Evolutionary conservation across 768 basidiomycete species (phyloP).

Genomic region (Boletus rubropictus): DNA sequence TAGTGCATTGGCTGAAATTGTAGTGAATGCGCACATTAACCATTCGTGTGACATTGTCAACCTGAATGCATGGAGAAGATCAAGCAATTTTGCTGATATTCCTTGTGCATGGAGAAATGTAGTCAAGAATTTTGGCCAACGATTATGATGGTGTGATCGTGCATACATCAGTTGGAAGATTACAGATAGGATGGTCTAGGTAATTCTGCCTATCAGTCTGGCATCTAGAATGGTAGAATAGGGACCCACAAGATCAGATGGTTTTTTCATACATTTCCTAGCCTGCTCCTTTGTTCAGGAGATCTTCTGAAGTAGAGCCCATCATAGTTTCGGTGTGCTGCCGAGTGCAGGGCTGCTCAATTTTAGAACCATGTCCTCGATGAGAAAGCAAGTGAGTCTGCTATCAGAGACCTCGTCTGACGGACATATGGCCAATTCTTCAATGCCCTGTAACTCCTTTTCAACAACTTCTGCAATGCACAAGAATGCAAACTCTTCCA

Average conservation of each 20-base stretch:
- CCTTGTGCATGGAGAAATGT: not conserved
- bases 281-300: not conserved
- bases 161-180: no score
- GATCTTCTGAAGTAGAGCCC: not conserved
- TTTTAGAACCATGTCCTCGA: not conserved
- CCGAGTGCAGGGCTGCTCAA: not conserved
- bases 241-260: not conserved
- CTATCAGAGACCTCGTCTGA: not conserved
- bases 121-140: not conserved
- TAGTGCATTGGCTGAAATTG: slow-evolving; percentile 1
- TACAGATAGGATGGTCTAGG: no score
- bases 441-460: not conserved
- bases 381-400: not conserved
- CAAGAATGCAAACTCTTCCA: not conserved
- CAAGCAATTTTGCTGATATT: not conserved
- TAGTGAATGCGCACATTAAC: not conserved
- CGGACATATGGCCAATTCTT: not conserved
- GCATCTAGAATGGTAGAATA: not conserved
- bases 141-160: not conserved
- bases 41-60: not conserved
- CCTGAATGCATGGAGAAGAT: not conserved
- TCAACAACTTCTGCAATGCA: not conserved
- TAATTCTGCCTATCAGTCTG: no score
- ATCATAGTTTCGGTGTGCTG: not conserved
- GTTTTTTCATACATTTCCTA: not conserved